Evolutionary conservation across 2,329 filamentous ascomycete genomes (phyloP).

Genomic region (Alternaria hordeiaustralica): DNA sequence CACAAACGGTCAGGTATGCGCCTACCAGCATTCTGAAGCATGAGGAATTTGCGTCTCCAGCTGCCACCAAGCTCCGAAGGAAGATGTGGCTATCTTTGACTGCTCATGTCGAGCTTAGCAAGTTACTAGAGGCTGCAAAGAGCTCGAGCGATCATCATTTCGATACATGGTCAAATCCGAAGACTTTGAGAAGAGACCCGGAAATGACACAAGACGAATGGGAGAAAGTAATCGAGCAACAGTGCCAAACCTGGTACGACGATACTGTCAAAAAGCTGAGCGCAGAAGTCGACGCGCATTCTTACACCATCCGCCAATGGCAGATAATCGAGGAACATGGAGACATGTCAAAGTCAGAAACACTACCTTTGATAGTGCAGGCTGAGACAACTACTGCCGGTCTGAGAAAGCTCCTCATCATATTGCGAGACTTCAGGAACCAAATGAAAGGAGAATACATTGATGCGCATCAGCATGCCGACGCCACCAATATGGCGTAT

Average conservation of each 20-base stretch:
- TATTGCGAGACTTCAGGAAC: not conserved
- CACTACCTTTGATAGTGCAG: not conserved
- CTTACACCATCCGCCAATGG: not conserved
- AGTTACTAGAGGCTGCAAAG: not conserved
- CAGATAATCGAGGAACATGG: not conserved
- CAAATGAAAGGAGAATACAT: not conserved
- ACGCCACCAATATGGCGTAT: not conserved
- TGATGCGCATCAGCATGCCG: not conserved
- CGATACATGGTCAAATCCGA: not conserved
- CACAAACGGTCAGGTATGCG: not conserved
- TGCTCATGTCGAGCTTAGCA: not conserved
- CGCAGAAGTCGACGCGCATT: not conserved
- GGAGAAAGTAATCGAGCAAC: not conserved
- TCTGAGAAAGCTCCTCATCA: not conserved
- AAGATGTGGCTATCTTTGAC: not conserved
- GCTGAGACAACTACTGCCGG: not conserved
- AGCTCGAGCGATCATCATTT: not conserved
- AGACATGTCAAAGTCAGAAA: rapidly evolving
- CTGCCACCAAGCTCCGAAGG: not conserved
- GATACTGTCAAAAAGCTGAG: not conserved
- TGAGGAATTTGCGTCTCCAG: not conserved
- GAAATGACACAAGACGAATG: not conserved
- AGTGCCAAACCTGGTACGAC: not conserved
- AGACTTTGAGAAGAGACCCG: no score
- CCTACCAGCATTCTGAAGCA: not conserved